Percentiles rank a stretch among this genome's conserved stretches.
Evolutionary conservation across 257 asterid species (phyloP).

Genomic region (Dorcoceras hygrometricum): DNA sequence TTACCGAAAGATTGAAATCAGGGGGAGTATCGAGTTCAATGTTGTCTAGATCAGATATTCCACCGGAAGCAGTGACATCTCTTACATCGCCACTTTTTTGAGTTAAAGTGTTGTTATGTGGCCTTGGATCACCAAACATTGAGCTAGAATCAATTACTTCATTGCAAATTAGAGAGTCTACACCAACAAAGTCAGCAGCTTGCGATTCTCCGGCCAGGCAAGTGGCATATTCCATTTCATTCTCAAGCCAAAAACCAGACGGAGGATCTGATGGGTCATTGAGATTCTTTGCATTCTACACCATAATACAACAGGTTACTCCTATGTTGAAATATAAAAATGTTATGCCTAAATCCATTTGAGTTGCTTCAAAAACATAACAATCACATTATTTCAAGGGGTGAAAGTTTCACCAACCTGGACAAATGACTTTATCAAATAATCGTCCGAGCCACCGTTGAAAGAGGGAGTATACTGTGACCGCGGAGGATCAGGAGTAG

Average conservation of each 20-base stretch:
- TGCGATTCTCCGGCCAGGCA: slow-evolving; percentile 43
- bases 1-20: slow-evolving; percentile 52
- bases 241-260: slow-evolving; percentile 31
- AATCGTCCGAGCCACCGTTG: slow-evolving; percentile 37
- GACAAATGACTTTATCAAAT: slow-evolving; percentile 22
- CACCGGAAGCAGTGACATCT: slow-evolving; percentile 29
- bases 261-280: slow-evolving; percentile 27
- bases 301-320: slow-evolving; percentile 12
- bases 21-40: slow-evolving; percentile 67
- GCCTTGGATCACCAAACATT: slow-evolving; percentile 19
- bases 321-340: background rate
- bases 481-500: slow-evolving; percentile 43
- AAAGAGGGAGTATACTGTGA: slow-evolving; percentile 11
- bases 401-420: slow-evolving; percentile 47
- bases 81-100: slow-evolving; percentile 23
- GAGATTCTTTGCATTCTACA: slow-evolving; percentile 40
- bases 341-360: background rate
- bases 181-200: slow-evolving; percentile 29
- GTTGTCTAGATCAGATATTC: slow-evolving; percentile 55
- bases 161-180: slow-evolving; percentile 42
- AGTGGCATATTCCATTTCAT: slow-evolving; percentile 32
- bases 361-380: background rate
- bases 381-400: background rate
- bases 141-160: slow-evolving; percentile 37
- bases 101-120: slow-evolving; percentile 26